These are phyloP conservation scores for Phytophthora aleatoria DNA, from an alignment of 352 stramenopile species.

Conservation along the genomic window DNA sequence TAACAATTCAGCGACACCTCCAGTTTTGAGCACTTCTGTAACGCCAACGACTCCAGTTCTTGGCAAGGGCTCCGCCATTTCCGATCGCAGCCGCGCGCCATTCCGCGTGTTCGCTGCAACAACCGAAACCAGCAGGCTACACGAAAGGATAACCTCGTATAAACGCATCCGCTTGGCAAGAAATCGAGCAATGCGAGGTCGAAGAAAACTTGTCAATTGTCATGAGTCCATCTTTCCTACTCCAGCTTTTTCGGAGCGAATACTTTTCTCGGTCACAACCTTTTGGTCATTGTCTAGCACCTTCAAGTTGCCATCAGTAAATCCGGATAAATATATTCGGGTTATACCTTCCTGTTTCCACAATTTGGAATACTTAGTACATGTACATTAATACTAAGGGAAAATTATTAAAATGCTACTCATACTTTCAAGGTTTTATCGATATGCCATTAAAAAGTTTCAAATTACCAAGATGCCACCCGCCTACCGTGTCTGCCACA, in stretches of 20 bases:
- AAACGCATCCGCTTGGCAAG: not conserved
- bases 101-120: not conserved
- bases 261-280: not conserved
- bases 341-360: too few species aligned
- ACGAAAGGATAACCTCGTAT: not conserved
- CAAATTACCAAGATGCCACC: too few species aligned
- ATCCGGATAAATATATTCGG: too few species aligned
- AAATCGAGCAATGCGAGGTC: slow-evolving; percentile 8
- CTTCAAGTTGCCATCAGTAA: too few species aligned
- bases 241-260: not conserved
- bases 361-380: too few species aligned
- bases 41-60: slow-evolving; percentile 3
- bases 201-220: not conserved
- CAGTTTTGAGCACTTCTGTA: not conserved
- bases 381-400: too few species aligned
- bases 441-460: too few species aligned
- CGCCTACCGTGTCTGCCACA: too few species aligned
- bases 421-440: too few species aligned
- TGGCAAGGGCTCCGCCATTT: slow-evolving; percentile 1
- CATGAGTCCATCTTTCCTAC: slow-evolving; percentile 1
- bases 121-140: slow-evolving; percentile 2
- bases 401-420: too few species aligned
- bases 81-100: not conserved
- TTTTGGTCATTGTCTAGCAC: not conserved
- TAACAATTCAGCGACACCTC: not conserved